phyloP scores from a whole-genome alignment of 768 basidiomycete genomes.

The Daedaleopsis nitida region DNA sequence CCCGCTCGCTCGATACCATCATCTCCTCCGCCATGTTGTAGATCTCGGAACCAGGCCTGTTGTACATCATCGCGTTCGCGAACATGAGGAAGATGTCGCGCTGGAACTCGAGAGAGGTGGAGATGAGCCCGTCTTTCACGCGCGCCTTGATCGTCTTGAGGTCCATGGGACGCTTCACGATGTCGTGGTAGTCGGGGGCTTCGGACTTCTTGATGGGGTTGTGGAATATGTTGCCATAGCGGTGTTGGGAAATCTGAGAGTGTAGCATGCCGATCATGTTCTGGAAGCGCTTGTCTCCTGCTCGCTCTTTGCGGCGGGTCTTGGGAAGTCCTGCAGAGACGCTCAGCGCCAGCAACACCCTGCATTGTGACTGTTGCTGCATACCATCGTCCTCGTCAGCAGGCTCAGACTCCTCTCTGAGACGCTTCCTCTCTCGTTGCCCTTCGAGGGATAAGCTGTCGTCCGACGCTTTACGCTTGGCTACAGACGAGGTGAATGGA shows the following conservation, averaged over 20 bases:
- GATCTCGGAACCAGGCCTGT: constrained; percentile 83
- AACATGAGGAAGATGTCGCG: constrained; percentile 93
- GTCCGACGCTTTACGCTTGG: constrained; percentile 67
- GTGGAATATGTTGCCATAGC: constrained; percentile 88
- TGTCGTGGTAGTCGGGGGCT: constrained; percentile 89
- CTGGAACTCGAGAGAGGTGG: constrained; percentile 84
- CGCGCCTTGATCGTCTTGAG: constrained; percentile 89
- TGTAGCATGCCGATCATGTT: constrained; percentile 81
- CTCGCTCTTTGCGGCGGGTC: constrained; percentile 23
- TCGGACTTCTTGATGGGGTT: constrained; percentile 87
- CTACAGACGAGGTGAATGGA: constrained; percentile 33
- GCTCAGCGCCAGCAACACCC: background rate
- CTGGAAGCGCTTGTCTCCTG: constrained; percentile 64
- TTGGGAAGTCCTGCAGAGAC: constrained; percentile 14
- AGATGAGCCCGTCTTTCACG: constrained; percentile 81
- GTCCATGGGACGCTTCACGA: constrained; percentile 95
- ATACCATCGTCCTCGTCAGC: constrained; percentile 63
- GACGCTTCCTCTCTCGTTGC: constrained; percentile 56
- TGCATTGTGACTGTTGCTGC: constrained; percentile 6
- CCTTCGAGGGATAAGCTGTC: constrained; percentile 45
- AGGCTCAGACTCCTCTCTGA: constrained; percentile 69
- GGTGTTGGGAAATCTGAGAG: constrained; percentile 79
- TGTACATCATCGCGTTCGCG: constrained; percentile 98
- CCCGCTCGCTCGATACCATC: constrained; percentile 72
- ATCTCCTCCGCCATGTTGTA: constrained; percentile 90